phyloP scores from a whole-genome alignment of 192 early-diverging fungal species.

The Gaertneriomyces sp. region DNA sequence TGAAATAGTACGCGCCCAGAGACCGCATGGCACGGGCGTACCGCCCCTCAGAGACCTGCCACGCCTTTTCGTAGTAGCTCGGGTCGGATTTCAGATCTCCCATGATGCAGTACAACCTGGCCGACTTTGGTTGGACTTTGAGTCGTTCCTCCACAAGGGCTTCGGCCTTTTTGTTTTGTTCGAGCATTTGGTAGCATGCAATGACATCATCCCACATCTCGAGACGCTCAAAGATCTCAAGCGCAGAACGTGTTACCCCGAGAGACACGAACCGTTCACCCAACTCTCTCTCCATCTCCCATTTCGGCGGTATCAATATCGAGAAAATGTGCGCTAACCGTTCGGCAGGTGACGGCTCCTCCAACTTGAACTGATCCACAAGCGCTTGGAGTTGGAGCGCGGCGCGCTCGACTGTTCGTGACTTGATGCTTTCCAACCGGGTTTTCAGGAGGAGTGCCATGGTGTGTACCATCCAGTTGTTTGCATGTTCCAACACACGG shows the following conservation, averaged over 20 bases:
- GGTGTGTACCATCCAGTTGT: constrained; percentile 98
- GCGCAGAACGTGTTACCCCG: constrained; percentile 84
- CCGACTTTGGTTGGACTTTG: constrained; percentile 59
- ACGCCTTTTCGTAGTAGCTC: constrained; percentile 77
- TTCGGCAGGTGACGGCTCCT: constrained; percentile 67
- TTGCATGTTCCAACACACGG: constrained; percentile 85
- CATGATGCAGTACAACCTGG: constrained; percentile 85
- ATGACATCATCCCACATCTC: constrained; percentile 97
- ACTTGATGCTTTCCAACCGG: constrained; percentile 79
- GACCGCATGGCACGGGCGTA: constrained; percentile 95
- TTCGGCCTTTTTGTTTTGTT: constrained; percentile 82
- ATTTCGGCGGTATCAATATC: constrained; percentile 81
- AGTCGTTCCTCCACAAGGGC: constrained; percentile 66
- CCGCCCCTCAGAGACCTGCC: constrained; percentile 76
- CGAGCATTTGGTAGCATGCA: constrained; percentile 79
- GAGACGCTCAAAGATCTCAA: constrained; percentile 92
- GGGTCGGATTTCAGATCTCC: constrained; percentile 82
- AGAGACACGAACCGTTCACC: constrained; percentile 76
- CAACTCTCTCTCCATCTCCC: constrained; percentile 94
- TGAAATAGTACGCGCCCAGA: constrained; percentile 79
- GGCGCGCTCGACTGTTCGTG: constrained; percentile 85
- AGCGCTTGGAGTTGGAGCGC: constrained; percentile 89
- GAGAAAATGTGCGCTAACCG: constrained; percentile 78
- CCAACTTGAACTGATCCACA: constrained; percentile 84
- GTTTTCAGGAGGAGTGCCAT: constrained; percentile 90